phyloP scores from a whole-genome alignment of 148 eudicot genomes.

The Rheum nobile region DNA sequence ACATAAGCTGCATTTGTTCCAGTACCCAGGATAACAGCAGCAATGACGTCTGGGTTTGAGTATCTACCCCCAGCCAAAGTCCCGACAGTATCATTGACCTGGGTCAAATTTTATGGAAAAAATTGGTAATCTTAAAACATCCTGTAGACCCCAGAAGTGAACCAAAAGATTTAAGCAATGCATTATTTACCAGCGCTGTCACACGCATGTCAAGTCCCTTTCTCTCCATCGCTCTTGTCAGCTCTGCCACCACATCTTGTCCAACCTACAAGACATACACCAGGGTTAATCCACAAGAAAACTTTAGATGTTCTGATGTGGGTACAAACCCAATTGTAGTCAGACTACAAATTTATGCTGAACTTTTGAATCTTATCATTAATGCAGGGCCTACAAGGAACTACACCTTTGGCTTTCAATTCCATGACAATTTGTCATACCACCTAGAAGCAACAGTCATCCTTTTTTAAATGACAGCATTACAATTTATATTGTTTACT shows the following conservation, averaged over 20 bases:
- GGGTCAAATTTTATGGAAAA: neutral
- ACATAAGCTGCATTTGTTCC: constrained; percentile 17
- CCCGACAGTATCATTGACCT: constrained; percentile 13
- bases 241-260: constrained; percentile 13
- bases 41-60: neutral
- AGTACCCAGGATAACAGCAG: constrained; percentile 14
- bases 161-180: neutral
- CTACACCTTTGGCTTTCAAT: neutral
- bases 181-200: constrained; percentile 10
- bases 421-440: neutral
- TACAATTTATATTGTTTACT: neutral
- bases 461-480: neutral
- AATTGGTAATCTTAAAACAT: neutral
- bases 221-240: constrained; percentile 8
- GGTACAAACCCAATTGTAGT: neutral
- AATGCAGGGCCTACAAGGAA: neutral
- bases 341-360: neutral
- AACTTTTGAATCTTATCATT: neutral
- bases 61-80: constrained; percentile 16
- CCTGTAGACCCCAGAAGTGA: neutral
- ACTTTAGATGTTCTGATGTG: neutral
- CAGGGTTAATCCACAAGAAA: neutral
- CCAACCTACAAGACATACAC: constrained; percentile 1
- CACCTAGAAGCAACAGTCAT: neutral
- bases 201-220: constrained; percentile 11